These are phyloP conservation scores for Puccinellia tenuiflora DNA, from an alignment of 176 grass and related monocot species.

Conservation along the genomic window DNA sequence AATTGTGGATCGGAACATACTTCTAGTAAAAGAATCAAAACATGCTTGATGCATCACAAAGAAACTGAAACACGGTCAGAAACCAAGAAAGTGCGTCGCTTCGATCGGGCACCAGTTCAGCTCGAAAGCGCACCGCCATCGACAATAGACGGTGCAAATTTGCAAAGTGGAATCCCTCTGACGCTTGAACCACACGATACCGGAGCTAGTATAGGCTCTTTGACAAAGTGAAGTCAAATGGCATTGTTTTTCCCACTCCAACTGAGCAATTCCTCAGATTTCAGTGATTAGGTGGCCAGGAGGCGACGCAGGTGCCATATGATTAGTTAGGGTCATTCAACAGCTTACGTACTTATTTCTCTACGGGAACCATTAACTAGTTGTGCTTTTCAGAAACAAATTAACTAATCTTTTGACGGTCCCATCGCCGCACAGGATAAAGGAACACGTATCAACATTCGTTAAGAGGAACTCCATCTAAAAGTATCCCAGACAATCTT, in stretches of 20 bases:
- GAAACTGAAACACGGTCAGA: constrained; percentile 9
- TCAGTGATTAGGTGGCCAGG: constrained; percentile 35
- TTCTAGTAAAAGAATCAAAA: neutral
- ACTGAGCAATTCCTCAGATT: constrained; percentile 25
- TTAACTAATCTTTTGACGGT: constrained; percentile 8
- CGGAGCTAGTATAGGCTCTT: constrained; percentile 32
- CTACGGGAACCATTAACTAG: neutral
- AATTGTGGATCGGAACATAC: neutral
- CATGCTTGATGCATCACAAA: constrained; percentile 1
- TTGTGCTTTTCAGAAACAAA: neutral
- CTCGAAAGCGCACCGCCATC: neutral
- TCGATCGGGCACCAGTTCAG: neutral
- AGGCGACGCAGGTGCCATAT: constrained; percentile 29
- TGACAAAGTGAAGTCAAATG: constrained; percentile 33
- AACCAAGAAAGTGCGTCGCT: neutral
- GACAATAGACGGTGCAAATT: neutral
- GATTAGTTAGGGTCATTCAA: constrained; percentile 34
- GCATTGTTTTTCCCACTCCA: constrained; percentile 16
- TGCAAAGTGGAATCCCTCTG: constrained; percentile 6
- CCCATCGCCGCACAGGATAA: neutral
- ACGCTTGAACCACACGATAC: neutral
- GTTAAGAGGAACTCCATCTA: neutral
- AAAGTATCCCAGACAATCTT: neutral
- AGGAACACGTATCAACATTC: neutral
- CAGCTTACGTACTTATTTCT: constrained; percentile 11